Evolutionary conservation across 2,329 filamentous ascomycete genomes (phyloP).

Genomic region (Grosmannia serpens): DNA sequence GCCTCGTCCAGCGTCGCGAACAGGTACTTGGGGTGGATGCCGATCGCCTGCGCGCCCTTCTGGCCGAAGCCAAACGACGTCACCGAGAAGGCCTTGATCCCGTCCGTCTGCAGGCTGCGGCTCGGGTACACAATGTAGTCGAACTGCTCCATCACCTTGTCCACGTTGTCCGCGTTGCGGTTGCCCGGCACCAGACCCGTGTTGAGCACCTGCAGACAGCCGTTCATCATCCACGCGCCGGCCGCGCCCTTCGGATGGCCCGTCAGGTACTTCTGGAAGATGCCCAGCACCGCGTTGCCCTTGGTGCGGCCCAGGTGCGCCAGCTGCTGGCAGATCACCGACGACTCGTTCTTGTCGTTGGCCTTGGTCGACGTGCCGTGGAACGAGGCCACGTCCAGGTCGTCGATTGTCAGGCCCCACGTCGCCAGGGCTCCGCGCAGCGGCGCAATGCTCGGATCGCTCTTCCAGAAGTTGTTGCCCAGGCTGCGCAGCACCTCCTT

Average conservation of each 20-base stretch:
- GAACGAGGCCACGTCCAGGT: constrained; percentile 92
- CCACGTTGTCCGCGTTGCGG: constrained; percentile 95
- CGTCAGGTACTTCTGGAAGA: constrained; percentile 99
- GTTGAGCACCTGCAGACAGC: constrained; percentile 90
- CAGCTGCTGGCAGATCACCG: constrained; percentile 93
- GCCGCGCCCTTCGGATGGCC: constrained; percentile 98
- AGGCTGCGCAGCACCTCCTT: constrained; percentile 86
- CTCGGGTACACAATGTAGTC: constrained; percentile 97
- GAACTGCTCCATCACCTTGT: constrained; percentile 92
- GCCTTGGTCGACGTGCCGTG: constrained; percentile 97
- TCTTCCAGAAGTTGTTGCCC: constrained; percentile 99
- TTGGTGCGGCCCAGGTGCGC: constrained; percentile 89
- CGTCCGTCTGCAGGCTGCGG: constrained; percentile 90
- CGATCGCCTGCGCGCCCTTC: constrained; percentile 95
- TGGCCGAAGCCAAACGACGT: constrained; percentile 99
- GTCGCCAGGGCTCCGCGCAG: constrained; percentile 92
- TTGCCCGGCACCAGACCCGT: constrained; percentile 90
- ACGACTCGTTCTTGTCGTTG: constrained; percentile 99
- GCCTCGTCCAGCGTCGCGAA: constrained; percentile 86
- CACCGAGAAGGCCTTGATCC: constrained; percentile 96
- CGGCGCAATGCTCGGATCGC: constrained; percentile 84
- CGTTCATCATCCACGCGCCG: constrained; percentile 99
- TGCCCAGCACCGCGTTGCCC: constrained; percentile 89
- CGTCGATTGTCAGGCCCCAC: constrained; percentile 96
- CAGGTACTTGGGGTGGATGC: constrained; percentile 92